phyloP scores from a whole-genome alignment of 2,329 filamentous ascomycete genomes.

The Sordariomycetes sp. region DNA sequence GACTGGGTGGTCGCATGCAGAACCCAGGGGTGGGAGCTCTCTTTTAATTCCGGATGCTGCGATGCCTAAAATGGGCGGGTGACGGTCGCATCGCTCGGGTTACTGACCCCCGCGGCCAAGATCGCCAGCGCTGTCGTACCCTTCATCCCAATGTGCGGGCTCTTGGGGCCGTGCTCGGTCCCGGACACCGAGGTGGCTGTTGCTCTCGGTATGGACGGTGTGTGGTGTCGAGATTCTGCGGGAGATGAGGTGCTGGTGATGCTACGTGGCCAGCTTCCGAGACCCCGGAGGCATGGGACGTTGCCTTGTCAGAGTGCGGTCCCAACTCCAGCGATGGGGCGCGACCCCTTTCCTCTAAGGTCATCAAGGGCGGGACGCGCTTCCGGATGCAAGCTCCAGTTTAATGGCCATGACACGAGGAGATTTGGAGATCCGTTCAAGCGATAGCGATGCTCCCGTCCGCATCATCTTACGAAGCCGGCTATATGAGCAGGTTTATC shows the following conservation, averaged over 20 bases:
- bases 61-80: neutral
- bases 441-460: neutral
- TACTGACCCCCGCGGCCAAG: neutral
- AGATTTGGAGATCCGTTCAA: neutral
- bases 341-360: neutral
- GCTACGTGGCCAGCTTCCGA: neutral
- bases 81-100: constrained; percentile 2
- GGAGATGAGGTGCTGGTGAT: neutral
- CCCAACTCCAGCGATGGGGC: neutral
- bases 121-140: neutral
- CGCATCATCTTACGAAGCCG: neutral
- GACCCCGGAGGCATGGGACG: neutral
- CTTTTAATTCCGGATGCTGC: neutral
- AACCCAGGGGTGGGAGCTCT: neutral
- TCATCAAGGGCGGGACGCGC: neutral
- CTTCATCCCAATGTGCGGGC: neutral
- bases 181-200: neutral
- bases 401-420: neutral
- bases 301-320: neutral
- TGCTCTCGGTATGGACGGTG: neutral
- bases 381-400: neutral
- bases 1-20: neutral
- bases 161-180: neutral
- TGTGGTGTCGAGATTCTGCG: neutral
- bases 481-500: neutral